Evolutionary conservation across 495 filamentous ascomycete genomes (phyloP), one percentile per base, ranked within the genome.

Genomic region (Sporormia fimetaria): DNA sequence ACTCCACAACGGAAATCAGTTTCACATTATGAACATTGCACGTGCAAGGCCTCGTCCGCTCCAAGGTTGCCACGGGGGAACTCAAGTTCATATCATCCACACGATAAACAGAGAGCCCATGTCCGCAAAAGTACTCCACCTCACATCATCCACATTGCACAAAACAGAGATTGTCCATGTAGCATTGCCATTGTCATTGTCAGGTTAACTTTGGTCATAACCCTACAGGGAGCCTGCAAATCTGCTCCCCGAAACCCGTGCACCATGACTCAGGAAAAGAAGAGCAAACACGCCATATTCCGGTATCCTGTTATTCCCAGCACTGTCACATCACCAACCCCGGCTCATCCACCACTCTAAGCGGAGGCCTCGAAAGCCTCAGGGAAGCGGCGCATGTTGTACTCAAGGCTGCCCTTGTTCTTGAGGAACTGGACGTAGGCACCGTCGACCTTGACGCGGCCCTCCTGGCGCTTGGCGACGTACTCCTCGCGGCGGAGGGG

Each of bases 361-460:
- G 56, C 60, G 47, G 57, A 53, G 3, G 38, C 23, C 37, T 52
- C 72, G 69, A 93, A 98, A 50, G 90, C 90, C 38, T 81, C 78
- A 40, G 90, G 90, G 82, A 94, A 98, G 46, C 79, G 72, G 64
- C 74, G 74, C 64, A 98, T 80, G 78, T 96, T 96, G 54, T 83
- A 51, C 62, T 72, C 76, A 42, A 98, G 65, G 58, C 67, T 73
- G 58, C 90, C 90, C 64, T 88, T 78, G 73, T 87, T 87, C 68
- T 74, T 71, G 53, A 96, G 73, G 78, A 96, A 96, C 75, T 98
- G 83, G 52, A 96, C 92, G 67, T 98, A 98, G 56, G 92, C 92
- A 76, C 90, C 90, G 64, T 98, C 90, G 54, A 87, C 77, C 70
- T 80, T 78, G 66, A 98, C 75, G 64, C 77, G 76, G 63, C 90